phyloP scores from a whole-genome alignment of 257 asterid species.

The Agastache rugosa region DNA sequence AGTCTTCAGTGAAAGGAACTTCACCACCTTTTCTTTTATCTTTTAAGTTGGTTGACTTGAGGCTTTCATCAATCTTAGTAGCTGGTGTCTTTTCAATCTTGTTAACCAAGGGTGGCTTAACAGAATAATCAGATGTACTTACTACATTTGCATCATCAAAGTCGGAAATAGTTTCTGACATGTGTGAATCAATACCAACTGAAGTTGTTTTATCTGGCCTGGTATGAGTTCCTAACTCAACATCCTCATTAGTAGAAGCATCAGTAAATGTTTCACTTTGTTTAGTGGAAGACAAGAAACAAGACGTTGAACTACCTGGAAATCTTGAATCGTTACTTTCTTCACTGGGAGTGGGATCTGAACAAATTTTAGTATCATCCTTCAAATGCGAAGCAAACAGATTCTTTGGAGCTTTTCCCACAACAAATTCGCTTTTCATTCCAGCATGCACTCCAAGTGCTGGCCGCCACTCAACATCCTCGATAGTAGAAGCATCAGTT shows the following conservation, averaged over 20 bases:
- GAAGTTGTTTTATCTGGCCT: constrained; percentile 37
- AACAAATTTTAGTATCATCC: constrained; percentile 36
- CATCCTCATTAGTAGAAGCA: constrained; percentile 44
- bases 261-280: constrained; percentile 46
- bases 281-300: constrained; percentile 45
- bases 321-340: constrained; percentile 44
- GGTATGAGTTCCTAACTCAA: constrained; percentile 37
- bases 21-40: constrained; percentile 41
- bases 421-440: constrained; percentile 33
- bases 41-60: constrained; percentile 31
- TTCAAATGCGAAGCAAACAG: constrained; percentile 35
- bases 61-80: constrained; percentile 38
- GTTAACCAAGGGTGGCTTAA: constrained; percentile 20
- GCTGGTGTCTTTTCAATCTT: constrained; percentile 37
- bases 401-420: constrained; percentile 39
- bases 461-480: constrained; percentile 48
- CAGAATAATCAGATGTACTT: constrained; percentile 37
- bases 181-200: constrained; percentile 35
- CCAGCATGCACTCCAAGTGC: constrained; percentile 33
- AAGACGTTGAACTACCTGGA: constrained; percentile 47
- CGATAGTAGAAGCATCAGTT: constrained; percentile 44
- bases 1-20: constrained; percentile 34
- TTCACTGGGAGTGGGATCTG: constrained; percentile 38
- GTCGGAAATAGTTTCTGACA: constrained; percentile 31
- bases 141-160: constrained; percentile 39